These are phyloP conservation scores for Collybia mongolica DNA, from an alignment of 768 basidiomycete genomes.

Conservation along the genomic window DNA sequence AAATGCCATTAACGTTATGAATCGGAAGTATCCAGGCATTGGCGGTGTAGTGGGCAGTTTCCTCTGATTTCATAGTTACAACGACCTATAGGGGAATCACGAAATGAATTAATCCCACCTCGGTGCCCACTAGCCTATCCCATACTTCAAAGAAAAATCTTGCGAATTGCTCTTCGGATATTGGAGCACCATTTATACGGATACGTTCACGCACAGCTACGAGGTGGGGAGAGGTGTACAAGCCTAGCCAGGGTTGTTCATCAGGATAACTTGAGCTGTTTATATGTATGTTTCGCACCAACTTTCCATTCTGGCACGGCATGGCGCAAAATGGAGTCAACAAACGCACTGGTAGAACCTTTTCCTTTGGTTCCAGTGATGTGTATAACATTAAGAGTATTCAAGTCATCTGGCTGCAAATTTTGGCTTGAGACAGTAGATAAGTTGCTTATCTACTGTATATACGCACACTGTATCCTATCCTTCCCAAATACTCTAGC, in stretches of 20 bases:
- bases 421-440: conserved; percentile 11
- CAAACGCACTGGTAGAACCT: conserved; percentile 94
- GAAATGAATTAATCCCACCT: conserved; percentile 40
- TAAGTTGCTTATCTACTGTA: conserved; percentile 1
- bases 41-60: conserved; percentile 47
- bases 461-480: conserved; percentile 77
- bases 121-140: conserved; percentile 72
- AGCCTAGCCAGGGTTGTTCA: conserved; percentile 44
- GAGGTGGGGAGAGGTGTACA: conserved; percentile 97
- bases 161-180: conserved; percentile 87
- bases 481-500: conserved; percentile 82
- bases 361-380: conserved; percentile 99
- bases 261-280: background rate
- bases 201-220: conserved; percentile 96
- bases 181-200: conserved; percentile 85
- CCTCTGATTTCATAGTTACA: conserved; percentile 32
- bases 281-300: conserved; percentile 45
- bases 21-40: conserved; percentile 94
- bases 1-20: conserved; percentile 88
- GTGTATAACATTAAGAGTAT: conserved; percentile 89
- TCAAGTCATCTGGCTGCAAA: conserved; percentile 75
- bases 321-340: conserved; percentile 80
- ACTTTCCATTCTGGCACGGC: conserved; percentile 75
- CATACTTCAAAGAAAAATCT: conserved; percentile 96
- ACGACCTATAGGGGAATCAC: too few species aligned